Base-by-base conservation (phyloP, 257 asterid genomes). In the Nicotiana noctiflora region DNA sequence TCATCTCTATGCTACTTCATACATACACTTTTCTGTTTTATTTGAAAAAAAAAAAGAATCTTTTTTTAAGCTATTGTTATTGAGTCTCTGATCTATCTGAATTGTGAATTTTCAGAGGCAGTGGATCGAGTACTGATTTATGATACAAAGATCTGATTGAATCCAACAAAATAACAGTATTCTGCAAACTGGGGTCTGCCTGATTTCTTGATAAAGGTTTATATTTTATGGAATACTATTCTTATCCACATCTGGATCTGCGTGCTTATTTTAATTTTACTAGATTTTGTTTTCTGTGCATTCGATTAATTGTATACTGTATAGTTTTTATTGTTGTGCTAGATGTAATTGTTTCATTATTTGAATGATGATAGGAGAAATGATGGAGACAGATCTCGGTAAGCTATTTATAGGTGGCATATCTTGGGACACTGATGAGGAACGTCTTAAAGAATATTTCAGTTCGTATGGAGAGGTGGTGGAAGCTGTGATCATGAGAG, bases 401-500 rank as follows among this genome's bases (percentile, higher is more conserved):
- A 92, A 92, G 89, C 90, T 92, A 61, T 94, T 94, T 83, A 82
- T 94, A 29, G 98, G 98, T 87, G 97, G 98, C 79, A 92, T 94
- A 81, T 94, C 98, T 13, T 92, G 98, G 98, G 97, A 94, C 84
- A 94, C 98, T 18, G 90, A 93, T 81, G 98, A 91, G 88, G 96
- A 91, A 83, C 91, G 92, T 75, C 89, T 92, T 40, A 92, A 80
- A 80, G 94, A 91, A 83, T 91, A 92, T 83, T 92, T 92, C 64
- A 87, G 87, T 72, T 83, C 84, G 4, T 91, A 86, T 80, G 97
- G 97, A 27, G 93, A 91, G 82, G 93, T 92, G 75, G 88, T 87
- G 62, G 96, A 92, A 86, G 94, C 94, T 53, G 94, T 92, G 90
- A 92, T 92, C 88, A 91, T 92, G 97, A 85, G 91, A 81, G 97